Percentiles rank a stretch among this genome's conserved stretches.
These are phyloP conservation scores for Coemansia sp. DNA, from an alignment of 371 early-diverging fungal species.

Conservation along the genomic window DNA sequence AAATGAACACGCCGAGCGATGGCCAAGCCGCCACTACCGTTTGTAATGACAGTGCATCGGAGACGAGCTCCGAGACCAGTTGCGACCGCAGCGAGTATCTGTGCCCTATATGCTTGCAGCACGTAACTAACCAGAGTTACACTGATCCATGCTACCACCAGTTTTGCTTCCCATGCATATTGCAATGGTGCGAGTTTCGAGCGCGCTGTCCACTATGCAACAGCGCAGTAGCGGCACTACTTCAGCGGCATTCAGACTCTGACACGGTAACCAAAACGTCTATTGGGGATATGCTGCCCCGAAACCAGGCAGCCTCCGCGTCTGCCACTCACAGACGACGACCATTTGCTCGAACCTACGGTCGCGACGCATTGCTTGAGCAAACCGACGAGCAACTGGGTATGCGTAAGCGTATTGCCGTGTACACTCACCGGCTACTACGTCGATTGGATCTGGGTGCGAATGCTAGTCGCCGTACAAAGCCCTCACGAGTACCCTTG, in stretches of 20 bases:
- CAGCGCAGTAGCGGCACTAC: not conserved
- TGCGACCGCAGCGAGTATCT: no score
- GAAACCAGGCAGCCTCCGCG: no score
- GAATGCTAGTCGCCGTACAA: not conserved
- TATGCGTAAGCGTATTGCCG: slow-evolving; percentile 27
- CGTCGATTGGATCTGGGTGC: not conserved
- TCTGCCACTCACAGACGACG: no score
- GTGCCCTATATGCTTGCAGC: slow-evolving; percentile 33
- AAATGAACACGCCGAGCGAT: no score
- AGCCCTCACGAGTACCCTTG: slow-evolving; percentile 2
- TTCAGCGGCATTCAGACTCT: slow-evolving; percentile 7
- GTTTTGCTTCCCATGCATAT: slow-evolving; percentile 21
- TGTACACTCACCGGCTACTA: slow-evolving; percentile 13
- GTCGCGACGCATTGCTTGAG: not conserved
- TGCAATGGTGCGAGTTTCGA: slow-evolving; percentile 28
- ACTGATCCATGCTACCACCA: slow-evolving; percentile 34
- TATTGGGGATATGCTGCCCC: no score
- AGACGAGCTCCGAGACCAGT: no score
- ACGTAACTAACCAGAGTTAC: slow-evolving; percentile 6
- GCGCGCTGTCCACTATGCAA: slow-evolving; percentile 29
- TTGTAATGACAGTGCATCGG: no score
- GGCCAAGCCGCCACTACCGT: no score
- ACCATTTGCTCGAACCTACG: slow-evolving; percentile 1
- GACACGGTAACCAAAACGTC: slow-evolving; percentile 1
- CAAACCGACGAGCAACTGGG: slow-evolving; percentile 15